These are phyloP conservation scores for Prunus armeniaca DNA, from an alignment of 306 rosid species.

Conservation along the genomic window DNA sequence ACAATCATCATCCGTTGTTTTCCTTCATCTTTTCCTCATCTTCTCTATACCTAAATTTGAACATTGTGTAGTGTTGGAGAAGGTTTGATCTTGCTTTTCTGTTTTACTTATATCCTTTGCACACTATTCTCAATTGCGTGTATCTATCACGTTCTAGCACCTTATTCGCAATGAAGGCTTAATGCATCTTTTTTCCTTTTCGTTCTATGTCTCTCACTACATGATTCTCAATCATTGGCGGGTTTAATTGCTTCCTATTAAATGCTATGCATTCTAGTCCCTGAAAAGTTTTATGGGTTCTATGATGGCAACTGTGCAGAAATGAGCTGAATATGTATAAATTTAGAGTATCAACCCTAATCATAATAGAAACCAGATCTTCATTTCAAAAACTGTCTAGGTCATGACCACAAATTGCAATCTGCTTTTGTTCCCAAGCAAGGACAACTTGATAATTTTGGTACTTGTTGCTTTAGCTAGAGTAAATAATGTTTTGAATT, in stretches of 20 bases:
- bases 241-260: background rate
- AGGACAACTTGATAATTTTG: no score
- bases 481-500: no score
- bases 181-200: background rate
- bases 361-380: no score
- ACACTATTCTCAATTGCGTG: background rate
- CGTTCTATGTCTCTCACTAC: no score
- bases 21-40: background rate
- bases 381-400: no score
- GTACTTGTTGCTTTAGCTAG: no score
- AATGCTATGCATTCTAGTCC: background rate
- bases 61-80: background rate
- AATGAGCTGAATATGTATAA: no score
- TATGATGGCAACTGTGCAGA: background rate
- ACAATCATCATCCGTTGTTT: background rate
- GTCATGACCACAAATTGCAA: no score
- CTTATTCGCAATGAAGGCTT: background rate
- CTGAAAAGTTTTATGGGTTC: background rate
- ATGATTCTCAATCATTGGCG: background rate
- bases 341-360: no score
- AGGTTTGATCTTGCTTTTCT: background rate
- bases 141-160: background rate
- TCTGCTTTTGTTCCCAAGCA: no score
- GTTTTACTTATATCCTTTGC: background rate
- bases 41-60: background rate